A percentile compares a stretch with the other conserved stretches of the same genome.
These are phyloP conservation scores for Trichoderma atrobrunneum DNA, from an alignment of 2,329 filamentous ascomycete genomes.

Conservation along the genomic window DNA sequence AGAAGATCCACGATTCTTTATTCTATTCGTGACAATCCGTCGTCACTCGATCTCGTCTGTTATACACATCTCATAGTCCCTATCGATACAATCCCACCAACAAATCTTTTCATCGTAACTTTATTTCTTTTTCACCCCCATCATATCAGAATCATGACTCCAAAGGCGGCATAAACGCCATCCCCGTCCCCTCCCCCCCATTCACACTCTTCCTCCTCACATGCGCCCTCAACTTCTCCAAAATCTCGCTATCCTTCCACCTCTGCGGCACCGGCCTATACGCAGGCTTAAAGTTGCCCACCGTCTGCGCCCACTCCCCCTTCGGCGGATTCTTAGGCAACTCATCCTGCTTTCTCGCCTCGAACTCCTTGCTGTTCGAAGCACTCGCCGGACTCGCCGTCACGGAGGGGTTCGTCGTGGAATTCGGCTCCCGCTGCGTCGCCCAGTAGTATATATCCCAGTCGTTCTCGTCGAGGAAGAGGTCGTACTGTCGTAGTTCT, in stretches of 20 bases:
- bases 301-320: conserved; percentile 95
- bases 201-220: conserved; percentile 60
- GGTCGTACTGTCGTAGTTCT: conserved; percentile 82
- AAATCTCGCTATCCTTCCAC: conserved; percentile 80
- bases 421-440: conserved; percentile 68
- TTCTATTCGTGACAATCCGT: neutral
- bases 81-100: neutral
- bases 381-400: conserved; percentile 29
- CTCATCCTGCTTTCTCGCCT: conserved; percentile 26
- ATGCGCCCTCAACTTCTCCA: conserved; percentile 74
- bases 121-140: neutral
- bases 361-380: conserved; percentile 18
- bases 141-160: conserved; percentile 15
- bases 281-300: conserved; percentile 89
- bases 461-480: conserved; percentile 97
- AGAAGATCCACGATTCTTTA: too few species aligned
- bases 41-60: neutral
- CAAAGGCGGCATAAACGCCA: conserved; percentile 58
- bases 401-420: conserved; percentile 39
- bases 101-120: neutral
- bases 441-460: conserved; percentile 99
- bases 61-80: neutral
- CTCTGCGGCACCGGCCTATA: conserved; percentile 84
- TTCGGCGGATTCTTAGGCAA: conserved; percentile 36
- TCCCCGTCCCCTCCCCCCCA: conserved; percentile 43